These are phyloP conservation scores for Ophiostoma sp. DNA, from an alignment of 2,329 filamentous ascomycete species.

Conservation along the genomic window DNA sequence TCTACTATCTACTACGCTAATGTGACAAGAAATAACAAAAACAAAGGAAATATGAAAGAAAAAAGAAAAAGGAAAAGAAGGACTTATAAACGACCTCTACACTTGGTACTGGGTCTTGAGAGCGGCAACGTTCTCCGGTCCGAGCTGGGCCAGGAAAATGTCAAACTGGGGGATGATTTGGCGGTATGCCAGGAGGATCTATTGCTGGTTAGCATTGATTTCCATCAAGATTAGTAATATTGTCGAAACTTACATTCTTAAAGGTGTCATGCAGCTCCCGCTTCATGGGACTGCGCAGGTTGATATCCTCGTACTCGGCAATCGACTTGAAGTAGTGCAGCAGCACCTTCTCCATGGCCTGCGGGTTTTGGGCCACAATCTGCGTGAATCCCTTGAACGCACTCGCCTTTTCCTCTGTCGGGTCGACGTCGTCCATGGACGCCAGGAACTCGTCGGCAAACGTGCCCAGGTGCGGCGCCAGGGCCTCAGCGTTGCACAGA, in stretches of 20 bases:
- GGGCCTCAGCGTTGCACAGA: conserved; percentile 65
- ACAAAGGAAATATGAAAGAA: too few species aligned
- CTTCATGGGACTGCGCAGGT: conserved; percentile 55
- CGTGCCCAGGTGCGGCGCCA: conserved; percentile 72
- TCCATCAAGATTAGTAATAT: not conserved
- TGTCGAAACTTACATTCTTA: conserved; percentile 58
- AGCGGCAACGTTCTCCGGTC: conserved; percentile 45
- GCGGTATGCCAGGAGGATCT: conserved; percentile 53
- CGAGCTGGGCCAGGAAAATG: conserved; percentile 49
- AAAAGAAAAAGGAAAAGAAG: not conserved
- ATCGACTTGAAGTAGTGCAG: conserved; percentile 79
- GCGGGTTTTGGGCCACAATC: conserved; percentile 78
- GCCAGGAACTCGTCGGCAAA: conserved; percentile 79
- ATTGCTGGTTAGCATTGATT: conserved; percentile 9
- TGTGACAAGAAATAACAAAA: not conserved
- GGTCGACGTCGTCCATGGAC: conserved; percentile 76
- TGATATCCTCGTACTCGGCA: conserved; percentile 66
- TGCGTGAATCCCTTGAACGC: conserved; percentile 87
- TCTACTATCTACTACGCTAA: not conserved
- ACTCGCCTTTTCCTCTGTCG: conserved; percentile 89
- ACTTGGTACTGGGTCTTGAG: conserved; percentile 44
- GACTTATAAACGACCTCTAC: not conserved
- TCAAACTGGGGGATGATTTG: conserved; percentile 56
- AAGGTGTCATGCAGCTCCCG: conserved; percentile 67
- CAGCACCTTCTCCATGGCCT: conserved; percentile 83